A percentile compares a stretch with the other conserved stretches of the same genome.
Conservation (phyloP, 805 yeast genomes). For the Saccharomycopsis malanga region DNA sequence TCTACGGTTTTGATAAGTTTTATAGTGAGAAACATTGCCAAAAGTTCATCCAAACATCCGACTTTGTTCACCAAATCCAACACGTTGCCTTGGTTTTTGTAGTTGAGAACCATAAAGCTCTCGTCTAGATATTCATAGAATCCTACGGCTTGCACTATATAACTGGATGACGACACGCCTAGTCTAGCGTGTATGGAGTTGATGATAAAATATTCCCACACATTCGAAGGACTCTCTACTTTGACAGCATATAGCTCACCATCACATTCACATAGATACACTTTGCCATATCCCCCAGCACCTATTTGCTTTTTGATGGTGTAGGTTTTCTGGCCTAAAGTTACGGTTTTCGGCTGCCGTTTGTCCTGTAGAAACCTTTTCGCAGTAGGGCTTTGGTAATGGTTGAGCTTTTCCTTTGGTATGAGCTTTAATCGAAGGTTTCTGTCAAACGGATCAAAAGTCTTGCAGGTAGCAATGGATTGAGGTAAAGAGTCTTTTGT, state of each 20-base stretch:
- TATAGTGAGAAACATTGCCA: constrained; percentile 55
- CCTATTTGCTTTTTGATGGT: constrained; percentile 46
- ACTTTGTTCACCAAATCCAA: constrained; percentile 46
- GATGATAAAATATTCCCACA: constrained; percentile 79
- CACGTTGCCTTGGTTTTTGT: constrained; percentile 63
- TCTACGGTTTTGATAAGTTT: constrained; percentile 58
- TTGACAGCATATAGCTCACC: constrained; percentile 62
- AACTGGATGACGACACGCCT: neutral
- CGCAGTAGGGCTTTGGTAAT: too few species aligned
- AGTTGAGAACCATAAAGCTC: constrained; percentile 58
- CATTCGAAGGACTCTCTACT: constrained; percentile 57
- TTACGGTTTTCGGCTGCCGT: neutral
- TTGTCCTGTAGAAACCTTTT: neutral
- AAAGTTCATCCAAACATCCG: constrained; percentile 46
- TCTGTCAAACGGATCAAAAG: too few species aligned
- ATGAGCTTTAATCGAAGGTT: neutral
- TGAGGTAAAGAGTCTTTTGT: too few species aligned
- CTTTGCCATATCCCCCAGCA: constrained; percentile 74
- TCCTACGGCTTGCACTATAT: constrained; percentile 42
- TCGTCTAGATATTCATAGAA: constrained; percentile 58
- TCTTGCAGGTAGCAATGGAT: too few species aligned
- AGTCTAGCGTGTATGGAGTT: constrained; percentile 45
- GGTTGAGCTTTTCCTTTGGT: too few species aligned
- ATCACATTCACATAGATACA: constrained; percentile 58
- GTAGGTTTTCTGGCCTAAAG: constrained; percentile 28